A percentile compares a stretch with the other conserved stretches of the same genome.
These are phyloP conservation scores for Mycothermus thermophilus DNA, from an alignment of 495 filamentous ascomycete genomes.

Conservation along the genomic window DNA sequence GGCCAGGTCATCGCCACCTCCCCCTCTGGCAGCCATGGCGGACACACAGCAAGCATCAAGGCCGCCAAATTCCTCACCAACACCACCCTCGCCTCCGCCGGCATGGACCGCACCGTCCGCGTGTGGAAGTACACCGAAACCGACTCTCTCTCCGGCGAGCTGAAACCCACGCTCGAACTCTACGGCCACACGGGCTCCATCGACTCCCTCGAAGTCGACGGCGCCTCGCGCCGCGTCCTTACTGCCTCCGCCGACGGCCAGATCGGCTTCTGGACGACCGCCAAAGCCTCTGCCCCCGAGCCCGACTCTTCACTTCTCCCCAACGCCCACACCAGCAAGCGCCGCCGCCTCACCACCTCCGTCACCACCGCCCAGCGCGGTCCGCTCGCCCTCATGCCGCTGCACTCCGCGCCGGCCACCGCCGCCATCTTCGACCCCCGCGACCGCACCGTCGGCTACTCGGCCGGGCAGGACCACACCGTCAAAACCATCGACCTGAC, in stretches of 20 bases:
- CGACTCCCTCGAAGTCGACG: slow-evolving; percentile 65
- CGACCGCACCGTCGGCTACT: slow-evolving; percentile 82
- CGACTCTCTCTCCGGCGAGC: slow-evolving; percentile 44
- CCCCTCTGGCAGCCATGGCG: slow-evolving; percentile 43
- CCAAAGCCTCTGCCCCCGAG: slow-evolving; percentile 55
- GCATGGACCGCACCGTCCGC: slow-evolving; percentile 68
- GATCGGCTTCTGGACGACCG: slow-evolving; percentile 73
- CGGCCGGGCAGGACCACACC: slow-evolving; percentile 74
- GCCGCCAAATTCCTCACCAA: slow-evolving; percentile 66
- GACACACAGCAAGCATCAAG: slow-evolving; percentile 64
- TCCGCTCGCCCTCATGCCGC: slow-evolving; percentile 54
- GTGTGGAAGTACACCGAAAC: slow-evolving; percentile 74
- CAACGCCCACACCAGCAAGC: slow-evolving; percentile 49
- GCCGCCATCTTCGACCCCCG: slow-evolving; percentile 68
- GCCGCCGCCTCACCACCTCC: slow-evolving; percentile 57
- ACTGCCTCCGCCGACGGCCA: slow-evolving; percentile 69
- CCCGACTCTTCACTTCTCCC: slow-evolving; percentile 54
- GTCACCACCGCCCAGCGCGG: slow-evolving; percentile 59
- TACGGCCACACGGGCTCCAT: slow-evolving; percentile 70
- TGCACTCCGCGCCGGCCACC: slow-evolving; percentile 58
- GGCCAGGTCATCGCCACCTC: slow-evolving; percentile 65
- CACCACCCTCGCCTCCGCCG: slow-evolving; percentile 60
- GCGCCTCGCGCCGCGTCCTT: slow-evolving; percentile 58
- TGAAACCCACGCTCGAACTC: slow-evolving; percentile 67
- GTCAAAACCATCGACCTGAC: slow-evolving; percentile 83